Base-by-base conservation (phyloP, 768 basidiomycete genomes). In the Suillus subalutaceus region DNA sequence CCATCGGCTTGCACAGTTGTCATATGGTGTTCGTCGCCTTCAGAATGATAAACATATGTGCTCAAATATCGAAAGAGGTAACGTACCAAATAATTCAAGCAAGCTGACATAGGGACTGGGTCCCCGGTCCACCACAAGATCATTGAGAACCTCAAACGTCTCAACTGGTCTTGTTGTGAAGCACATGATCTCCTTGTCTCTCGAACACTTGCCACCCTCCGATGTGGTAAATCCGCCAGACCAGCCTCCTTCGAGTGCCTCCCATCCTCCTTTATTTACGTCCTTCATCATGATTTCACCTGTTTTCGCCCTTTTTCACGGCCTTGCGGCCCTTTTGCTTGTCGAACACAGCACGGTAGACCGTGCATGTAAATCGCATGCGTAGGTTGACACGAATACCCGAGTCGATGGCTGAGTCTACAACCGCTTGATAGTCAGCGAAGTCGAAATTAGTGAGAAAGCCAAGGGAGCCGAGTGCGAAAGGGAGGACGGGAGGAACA, bases 1-100 rank as follows among this genome's bases (percentile, higher is more conserved):
- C 97, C 97, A 72, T 99, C 97, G 0, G 96, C 97, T 80, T 99
- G 97, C 3, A 99, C 97, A 2, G 97, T 99, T 1, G 97, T 99
- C 86, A 99, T 90, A 81, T 99, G 97, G 78, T 99, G 94, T 69
- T 99, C 97, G 74, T 99, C 97, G 67, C 96, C 97, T 98, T 13
- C 41, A 41, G 7, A n/a, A 56, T 52, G 40, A 1, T 57, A 60
- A 61, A 70, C 63, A 65, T 66, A 65, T 67, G 52, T n/a, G 23
- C 26, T 61, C 7, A 67, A 46, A 50, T 46, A 61, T 61, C 32
- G 13, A 40, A 59, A 65, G 41, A 66, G 9, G 23, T 12, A 4
- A 82, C 90, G 71, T 72, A 98, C 97, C 97, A 72, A 99, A 99
- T 16, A 99, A 85, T 78, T 99, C 97, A 67, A 99, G 81, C 71